These are phyloP conservation scores for Aspergillus texensis DNA, from an alignment of 2,329 filamentous ascomycete species.

Conservation along the genomic window DNA sequence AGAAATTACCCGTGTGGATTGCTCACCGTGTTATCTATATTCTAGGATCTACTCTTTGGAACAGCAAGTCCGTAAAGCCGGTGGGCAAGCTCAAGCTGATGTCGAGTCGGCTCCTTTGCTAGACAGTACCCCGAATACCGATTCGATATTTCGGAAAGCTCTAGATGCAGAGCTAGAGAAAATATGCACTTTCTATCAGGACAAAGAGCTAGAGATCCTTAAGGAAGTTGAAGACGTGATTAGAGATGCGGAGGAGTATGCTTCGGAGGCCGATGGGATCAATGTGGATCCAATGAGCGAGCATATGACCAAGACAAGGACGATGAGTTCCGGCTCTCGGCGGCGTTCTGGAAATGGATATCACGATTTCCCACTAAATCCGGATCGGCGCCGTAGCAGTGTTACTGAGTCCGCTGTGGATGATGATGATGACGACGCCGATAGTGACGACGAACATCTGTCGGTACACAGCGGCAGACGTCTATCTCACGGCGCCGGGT, in stretches of 20 bases:
- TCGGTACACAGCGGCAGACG: conserved; percentile 19
- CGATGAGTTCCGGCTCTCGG: conserved; percentile 45
- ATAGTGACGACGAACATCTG: conserved; percentile 63
- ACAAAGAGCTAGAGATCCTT: conserved; percentile 86
- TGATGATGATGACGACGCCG: conserved; percentile 50
- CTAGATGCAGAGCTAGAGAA: conserved; percentile 92
- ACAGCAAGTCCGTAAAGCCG: conserved; percentile 70
- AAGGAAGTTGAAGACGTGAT: conserved; percentile 79
- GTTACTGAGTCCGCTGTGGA: conserved; percentile 54
- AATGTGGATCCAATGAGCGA: conserved; percentile 48
- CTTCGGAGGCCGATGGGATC: conserved; percentile 57
- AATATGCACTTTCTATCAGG: conserved; percentile 84
- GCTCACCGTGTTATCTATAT: conserved; percentile 9
- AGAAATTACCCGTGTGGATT: background rate
- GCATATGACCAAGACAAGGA: conserved; percentile 44
- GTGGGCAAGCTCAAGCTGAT: conserved; percentile 61
- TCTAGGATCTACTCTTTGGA: conserved; percentile 90
- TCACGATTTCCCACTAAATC: conserved; percentile 50
- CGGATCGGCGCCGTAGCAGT: conserved; percentile 50
- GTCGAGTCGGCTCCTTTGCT: conserved; percentile 85
- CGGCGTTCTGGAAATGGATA: conserved; percentile 55
- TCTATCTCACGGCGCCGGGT: conserved; percentile 32
- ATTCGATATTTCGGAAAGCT: conserved; percentile 77
- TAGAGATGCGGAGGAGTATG: conserved; percentile 69
- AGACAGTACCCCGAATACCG: conserved; percentile 66